phyloP scores from a whole-genome alignment of 2,329 filamentous ascomycete species.

The Albifimbria verrucaria region DNA sequence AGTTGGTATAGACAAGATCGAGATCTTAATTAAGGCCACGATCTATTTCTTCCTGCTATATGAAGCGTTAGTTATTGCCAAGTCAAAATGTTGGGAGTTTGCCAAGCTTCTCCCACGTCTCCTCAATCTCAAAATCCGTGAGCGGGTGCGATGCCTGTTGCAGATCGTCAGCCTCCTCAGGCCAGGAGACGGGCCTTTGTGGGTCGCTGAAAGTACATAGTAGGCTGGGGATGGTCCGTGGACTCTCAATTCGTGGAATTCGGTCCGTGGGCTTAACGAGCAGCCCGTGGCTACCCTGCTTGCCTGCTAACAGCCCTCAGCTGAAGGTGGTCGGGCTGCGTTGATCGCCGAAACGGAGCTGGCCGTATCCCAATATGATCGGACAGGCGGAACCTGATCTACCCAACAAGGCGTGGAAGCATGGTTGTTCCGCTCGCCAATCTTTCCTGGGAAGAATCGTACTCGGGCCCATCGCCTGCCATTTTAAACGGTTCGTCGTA shows the following conservation, averaged over 20 bases:
- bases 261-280: neutral
- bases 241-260: no score
- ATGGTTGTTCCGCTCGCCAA: neutral
- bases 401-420: neutral
- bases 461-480: neutral
- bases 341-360: neutral
- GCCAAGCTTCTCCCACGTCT: no score
- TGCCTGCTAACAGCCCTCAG: neutral
- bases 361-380: neutral
- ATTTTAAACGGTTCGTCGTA: no score
- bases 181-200: neutral
- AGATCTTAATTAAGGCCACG: no score
- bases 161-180: neutral
- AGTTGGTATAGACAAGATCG: no score
- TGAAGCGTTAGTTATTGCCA: no score
- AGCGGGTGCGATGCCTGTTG: neutral
- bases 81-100: no score
- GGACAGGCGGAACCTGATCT: neutral
- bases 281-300: neutral
- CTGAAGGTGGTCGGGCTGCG: neutral
- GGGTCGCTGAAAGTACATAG: neutral
- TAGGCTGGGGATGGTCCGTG: no score
- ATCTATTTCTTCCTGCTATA: no score
- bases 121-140: neutral
- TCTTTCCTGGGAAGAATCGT: neutral